Base-by-base conservation (phyloP, 2,329 filamentous ascomycete genomes). In the Hypoxylon sp. region DNA sequence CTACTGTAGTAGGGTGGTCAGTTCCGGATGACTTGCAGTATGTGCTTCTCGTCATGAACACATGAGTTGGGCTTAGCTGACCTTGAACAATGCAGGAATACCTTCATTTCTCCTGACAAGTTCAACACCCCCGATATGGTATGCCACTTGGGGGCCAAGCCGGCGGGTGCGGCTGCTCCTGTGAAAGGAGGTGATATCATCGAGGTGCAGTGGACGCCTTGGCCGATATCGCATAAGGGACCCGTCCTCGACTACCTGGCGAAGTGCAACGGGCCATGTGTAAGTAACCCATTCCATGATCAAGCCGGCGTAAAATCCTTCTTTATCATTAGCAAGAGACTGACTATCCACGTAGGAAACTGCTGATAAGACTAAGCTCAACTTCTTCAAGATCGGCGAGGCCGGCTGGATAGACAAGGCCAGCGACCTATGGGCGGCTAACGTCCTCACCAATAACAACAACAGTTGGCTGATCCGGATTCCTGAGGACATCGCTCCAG, bases 381-480 rank as follows among this genome's bases (percentile, higher is more conserved):
- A 66, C 46, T 71, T 72, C 53, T 72, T 72, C 66, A 67, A 69
- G 53, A 72, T 70, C 38, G 63, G 55, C 30, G 71, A 75, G 62
- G 46, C 65, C 14, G 68, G 62, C 7, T 69, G 69, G 63, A 28
- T 72, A 17, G 65, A 73, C 41, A 34, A 62, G 19, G 71, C 70
- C 14, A 68, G 61, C 36, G 61, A 66, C 36, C 48, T 70, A 11
- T 72, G 72, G 71, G 69, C 65, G 17, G 63, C 69, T 9, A 68
- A 69, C 53, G 51, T 70, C 34, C 65, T 74, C 66, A 82, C 84
- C 68, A 75, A 79, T 50, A 84, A 85, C 73, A 86, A 84, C 75
- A 83, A 84, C 77, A 83, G 79, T 62, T 86, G 83, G 82, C 80
- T 81, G 45, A 80, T 86, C 23, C 83, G 80, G 6, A 83, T 87